Evolutionary conservation across 2,329 filamentous ascomycete genomes (phyloP), one percentile per base, ranked within the genome.

Genomic region (Cephalotrichum gorgonifer): DNA sequence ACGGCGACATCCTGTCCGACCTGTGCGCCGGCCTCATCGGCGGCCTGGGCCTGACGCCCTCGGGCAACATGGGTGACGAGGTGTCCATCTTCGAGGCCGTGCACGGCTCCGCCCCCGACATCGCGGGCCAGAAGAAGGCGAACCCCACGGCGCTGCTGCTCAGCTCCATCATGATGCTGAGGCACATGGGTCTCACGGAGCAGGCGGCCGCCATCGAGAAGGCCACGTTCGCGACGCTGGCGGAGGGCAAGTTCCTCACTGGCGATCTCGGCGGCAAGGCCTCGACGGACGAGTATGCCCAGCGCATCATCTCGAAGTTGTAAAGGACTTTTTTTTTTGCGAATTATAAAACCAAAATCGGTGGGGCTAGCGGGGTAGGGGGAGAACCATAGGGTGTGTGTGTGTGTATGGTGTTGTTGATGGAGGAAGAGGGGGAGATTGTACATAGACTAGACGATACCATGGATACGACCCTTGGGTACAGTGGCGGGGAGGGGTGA

Each of bases 81-180:
- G 97, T 89, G 85, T 95, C 88, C 68, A 96, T 97, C 76, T 98
- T 98, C 76, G 93, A 98, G 77, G 93, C 93, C 62, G 93, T 98
- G 62, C 93, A 98, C 78, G 91, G 91, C 61, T 95, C 89, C 57
- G 91, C 91, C 52, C 91, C 91, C 53, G 91, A 97, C 70, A 97
- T 97, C 67, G 89, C 88, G 56, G 91, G 91, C 70, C 89, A 96
- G 81, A 86, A 81, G 58, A 85, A 97, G 59, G 93, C 93, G 63
- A 98, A 98, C 81, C 93, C 93, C 54, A 97, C 93, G 53, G 93
- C 93, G 52, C 83, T 98, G 59, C 82, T 98, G 56, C 85, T 97
- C 63, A 88, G 81, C 70, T 94, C 87, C 68, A 93, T 97, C 75
- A 97, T 98, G 93, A 97, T 98, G 93, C 74, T 98, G 78, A 85